A percentile compares a stretch with the other conserved stretches of the same genome.
Evolutionary conservation across 305 asterid species (phyloP).

Genomic region (Fraxinus albicans): DNA sequence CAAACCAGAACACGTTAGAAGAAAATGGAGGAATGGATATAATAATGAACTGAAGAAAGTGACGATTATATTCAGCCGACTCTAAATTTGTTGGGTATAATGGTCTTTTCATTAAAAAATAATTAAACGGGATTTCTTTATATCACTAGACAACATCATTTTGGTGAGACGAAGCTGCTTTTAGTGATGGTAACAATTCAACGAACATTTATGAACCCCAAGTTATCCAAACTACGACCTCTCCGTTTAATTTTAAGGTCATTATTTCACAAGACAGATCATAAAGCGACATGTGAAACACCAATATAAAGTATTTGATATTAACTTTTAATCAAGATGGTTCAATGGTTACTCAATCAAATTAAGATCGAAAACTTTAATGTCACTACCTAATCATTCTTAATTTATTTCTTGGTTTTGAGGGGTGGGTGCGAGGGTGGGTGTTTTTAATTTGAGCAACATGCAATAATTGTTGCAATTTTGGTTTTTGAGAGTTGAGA

Average conservation of each 20-base stretch:
- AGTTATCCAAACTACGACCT: no score
- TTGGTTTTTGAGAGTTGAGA: no score
- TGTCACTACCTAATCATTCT: background rate
- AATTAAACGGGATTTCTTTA: no score
- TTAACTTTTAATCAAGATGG: background rate
- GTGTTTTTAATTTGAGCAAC: no score
- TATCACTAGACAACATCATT: no score
- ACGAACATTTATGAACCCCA: background rate
- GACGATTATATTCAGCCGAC: background rate
- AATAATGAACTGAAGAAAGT: background rate
- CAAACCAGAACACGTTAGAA: background rate
- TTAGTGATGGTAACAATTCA: background rate
- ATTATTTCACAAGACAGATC: background rate
- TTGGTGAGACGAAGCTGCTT: background rate
- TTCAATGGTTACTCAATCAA: background rate
- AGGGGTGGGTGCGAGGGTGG: no score
- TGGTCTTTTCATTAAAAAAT: no score
- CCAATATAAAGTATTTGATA: background rate
- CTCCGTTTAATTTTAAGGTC: background rate
- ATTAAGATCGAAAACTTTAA: background rate
- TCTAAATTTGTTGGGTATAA: no score
- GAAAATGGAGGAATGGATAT: background rate
- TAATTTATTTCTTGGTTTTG: no score
- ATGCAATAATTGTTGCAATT: no score
- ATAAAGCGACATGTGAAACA: background rate